Percentiles rank a stretch among this genome's conserved stretches.
phyloP scores from a whole-genome alignment of 2,329 filamentous ascomycete genomes.

The Fusarium dlaminii region DNA sequence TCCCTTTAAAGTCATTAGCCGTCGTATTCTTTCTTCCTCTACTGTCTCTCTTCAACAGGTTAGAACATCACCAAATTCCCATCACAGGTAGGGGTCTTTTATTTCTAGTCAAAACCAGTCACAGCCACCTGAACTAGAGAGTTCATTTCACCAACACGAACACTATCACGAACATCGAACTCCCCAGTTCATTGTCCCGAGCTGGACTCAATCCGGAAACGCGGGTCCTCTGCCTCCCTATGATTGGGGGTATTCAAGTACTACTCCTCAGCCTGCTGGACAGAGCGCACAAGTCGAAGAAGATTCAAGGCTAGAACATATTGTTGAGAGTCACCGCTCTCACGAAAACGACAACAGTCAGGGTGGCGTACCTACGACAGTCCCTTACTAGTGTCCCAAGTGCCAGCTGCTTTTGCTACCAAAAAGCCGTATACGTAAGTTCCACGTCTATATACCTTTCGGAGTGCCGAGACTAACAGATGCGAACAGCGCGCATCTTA shows the following conservation, averaged over 20 bases:
- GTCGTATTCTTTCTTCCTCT: not conserved
- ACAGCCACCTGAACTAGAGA: not conserved
- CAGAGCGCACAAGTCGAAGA: not conserved
- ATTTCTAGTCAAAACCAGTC: not conserved
- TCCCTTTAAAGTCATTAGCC: not conserved
- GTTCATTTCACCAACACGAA: not conserved
- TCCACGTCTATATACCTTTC: rapidly evolving
- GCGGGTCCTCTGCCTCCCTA: not conserved
- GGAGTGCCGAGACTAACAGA: not conserved
- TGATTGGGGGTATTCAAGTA: not conserved
- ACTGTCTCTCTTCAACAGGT: not conserved
- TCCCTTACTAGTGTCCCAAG: not conserved
- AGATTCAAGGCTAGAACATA: not conserved
- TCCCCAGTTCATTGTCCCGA: not conserved
- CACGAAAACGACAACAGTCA: not conserved
- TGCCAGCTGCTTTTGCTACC: not conserved
- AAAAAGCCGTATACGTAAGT: not conserved
- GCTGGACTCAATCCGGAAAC: not conserved
- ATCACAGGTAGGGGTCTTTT: not conserved
- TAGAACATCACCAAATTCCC: not conserved
- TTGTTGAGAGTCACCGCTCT: not conserved
- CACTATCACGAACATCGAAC: not conserved
- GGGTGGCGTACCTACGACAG: not conserved
- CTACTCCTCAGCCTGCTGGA: not conserved
- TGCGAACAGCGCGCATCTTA: not conserved